These are phyloP conservation scores for Botryotinia globosa DNA, from an alignment of 2,329 filamentous ascomycete genomes.

Conservation along the genomic window DNA sequence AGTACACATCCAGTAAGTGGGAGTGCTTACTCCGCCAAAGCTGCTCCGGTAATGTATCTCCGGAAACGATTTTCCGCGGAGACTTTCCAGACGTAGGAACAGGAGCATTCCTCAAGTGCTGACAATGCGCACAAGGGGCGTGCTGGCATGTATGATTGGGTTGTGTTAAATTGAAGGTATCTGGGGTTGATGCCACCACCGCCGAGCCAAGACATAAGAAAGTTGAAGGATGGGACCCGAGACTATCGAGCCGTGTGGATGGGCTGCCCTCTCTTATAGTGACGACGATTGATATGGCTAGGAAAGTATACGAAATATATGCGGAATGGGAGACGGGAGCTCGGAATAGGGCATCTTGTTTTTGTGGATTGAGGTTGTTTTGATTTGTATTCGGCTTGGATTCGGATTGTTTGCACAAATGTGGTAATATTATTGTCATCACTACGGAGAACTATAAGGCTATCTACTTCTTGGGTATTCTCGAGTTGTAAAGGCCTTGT, in stretches of 20 bases:
- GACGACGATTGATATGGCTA: background rate
- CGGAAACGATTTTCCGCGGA: conserved; percentile 3
- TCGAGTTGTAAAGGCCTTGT: background rate
- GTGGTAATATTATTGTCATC: background rate
- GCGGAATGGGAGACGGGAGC: background rate
- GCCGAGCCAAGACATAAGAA: background rate
- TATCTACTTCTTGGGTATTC: background rate
- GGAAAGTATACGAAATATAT: background rate
- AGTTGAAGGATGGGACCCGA: conserved; percentile 7
- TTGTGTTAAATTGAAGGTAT: background rate
- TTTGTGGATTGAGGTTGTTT: background rate
- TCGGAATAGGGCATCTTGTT: background rate
- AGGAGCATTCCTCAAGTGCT: conserved; percentile 1
- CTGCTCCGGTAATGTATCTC: conserved; percentile 5
- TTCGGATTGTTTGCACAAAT: conserved; percentile 12
- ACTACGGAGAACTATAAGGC: conserved; percentile 12
- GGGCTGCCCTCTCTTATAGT: background rate
- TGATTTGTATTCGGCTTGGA: background rate
- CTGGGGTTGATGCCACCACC: background rate
- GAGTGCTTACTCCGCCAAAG: conserved; percentile 12
- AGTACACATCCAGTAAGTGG: background rate
- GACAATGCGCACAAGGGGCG: background rate
- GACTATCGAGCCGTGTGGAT: background rate
- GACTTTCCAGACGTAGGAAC: background rate
- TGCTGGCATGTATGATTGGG: background rate